Evolutionary conservation across 2,329 filamentous ascomycete species (phyloP).

Genomic region (Coniochaeta sp.): DNA sequence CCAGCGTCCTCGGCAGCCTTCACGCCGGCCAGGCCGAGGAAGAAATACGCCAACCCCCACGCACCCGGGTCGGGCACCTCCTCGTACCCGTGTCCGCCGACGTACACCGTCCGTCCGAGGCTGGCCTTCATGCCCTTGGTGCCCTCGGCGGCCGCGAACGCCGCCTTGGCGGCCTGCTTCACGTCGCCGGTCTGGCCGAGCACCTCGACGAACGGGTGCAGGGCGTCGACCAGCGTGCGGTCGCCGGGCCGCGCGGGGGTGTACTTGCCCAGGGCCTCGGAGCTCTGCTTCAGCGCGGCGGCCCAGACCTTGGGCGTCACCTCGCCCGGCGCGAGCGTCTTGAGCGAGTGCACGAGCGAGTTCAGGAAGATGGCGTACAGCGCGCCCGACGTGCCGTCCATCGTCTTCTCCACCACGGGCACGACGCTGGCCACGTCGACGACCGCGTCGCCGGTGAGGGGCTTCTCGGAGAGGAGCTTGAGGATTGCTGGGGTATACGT

Average conservation of each 20-base stretch:
- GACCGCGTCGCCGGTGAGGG: conserved; percentile 43
- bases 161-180: conserved; percentile 66
- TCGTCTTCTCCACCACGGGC: conserved; percentile 45
- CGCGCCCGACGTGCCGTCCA: conserved; percentile 57
- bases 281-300: conserved; percentile 63
- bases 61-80: conserved; percentile 65
- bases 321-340: conserved; percentile 30
- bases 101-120: conserved; percentile 75
- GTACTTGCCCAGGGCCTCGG: conserved; percentile 67
- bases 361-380: conserved; percentile 82
- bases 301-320: conserved; percentile 41
- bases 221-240: conserved; percentile 81
- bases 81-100: conserved; percentile 68
- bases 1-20: conserved; percentile 32
- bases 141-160: conserved; percentile 66
- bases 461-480: conserved; percentile 35
- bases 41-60: conserved; percentile 69
- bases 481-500: conserved; percentile 38
- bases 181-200: conserved; percentile 60
- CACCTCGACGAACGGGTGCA: conserved; percentile 77
- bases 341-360: conserved; percentile 62
- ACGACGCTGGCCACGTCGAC: conserved; percentile 46
- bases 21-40: conserved; percentile 62
- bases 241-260: conserved; percentile 88
- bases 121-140: conserved; percentile 92